Evolutionary conservation across 768 basidiomycete species (phyloP).

Genomic region (Lyophyllum atratum): DNA sequence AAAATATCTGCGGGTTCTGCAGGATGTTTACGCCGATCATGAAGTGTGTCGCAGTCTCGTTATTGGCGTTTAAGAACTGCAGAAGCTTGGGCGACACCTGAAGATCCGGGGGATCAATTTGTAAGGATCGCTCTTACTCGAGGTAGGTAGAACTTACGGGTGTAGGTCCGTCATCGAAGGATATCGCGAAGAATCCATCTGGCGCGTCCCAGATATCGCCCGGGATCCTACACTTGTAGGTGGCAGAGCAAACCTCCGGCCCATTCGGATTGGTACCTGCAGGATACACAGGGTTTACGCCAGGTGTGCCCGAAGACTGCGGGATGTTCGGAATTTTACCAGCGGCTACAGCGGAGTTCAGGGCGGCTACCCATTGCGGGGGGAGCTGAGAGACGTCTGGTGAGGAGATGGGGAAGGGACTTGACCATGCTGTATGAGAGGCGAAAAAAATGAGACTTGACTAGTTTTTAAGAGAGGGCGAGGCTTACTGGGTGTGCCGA

Average conservation of each 20-base stretch:
- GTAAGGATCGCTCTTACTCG: neutral
- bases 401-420: slow-evolving; percentile 52
- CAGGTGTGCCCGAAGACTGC: slow-evolving; percentile 37
- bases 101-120: slow-evolving; percentile 1
- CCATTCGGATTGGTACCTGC: slow-evolving; percentile 44
- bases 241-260: slow-evolving; percentile 71
- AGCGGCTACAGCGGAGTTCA: slow-evolving; percentile 63
- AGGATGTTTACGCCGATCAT: slow-evolving; percentile 85
- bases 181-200: slow-evolving; percentile 58
- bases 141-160: slow-evolving; percentile 28
- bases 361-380: slow-evolving; percentile 68
- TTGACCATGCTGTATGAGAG: slow-evolving; percentile 53
- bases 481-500: slow-evolving; percentile 61
- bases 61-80: slow-evolving; percentile 65
- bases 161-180: slow-evolving; percentile 84
- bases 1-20: slow-evolving; percentile 54
- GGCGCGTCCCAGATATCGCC: slow-evolving; percentile 82
- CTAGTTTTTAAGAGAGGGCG: neutral
- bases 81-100: slow-evolving; percentile 53
- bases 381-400: slow-evolving; percentile 61
- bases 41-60: slow-evolving; percentile 81
- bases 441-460: neutral
- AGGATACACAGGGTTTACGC: slow-evolving; percentile 47
- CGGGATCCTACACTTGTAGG: slow-evolving; percentile 61
- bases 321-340: slow-evolving; percentile 77